phyloP scores from a whole-genome alignment of 2,329 filamentous ascomycete species.

The Venturiaceae sp. region DNA sequence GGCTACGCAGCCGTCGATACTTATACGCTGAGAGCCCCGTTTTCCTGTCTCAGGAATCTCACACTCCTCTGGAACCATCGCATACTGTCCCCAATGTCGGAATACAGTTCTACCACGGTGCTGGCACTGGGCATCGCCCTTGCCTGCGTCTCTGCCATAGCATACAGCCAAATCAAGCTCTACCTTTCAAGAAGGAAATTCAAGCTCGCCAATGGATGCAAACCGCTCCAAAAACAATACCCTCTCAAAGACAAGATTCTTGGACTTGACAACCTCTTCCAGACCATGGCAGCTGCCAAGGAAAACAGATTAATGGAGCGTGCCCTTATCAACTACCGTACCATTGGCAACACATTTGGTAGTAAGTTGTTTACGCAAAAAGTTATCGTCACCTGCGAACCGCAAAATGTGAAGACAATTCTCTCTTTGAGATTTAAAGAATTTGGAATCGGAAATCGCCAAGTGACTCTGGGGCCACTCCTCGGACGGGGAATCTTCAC shows the following conservation, averaged over 20 bases:
- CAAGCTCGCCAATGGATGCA: constrained; percentile 35
- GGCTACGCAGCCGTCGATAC: neutral
- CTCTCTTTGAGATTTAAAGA: constrained; percentile 37
- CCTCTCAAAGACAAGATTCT: constrained; percentile 46
- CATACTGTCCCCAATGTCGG: neutral
- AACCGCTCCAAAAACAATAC: constrained; percentile 30
- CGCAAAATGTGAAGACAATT: constrained; percentile 38
- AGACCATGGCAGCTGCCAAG: constrained; percentile 28
- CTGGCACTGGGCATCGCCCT: neutral
- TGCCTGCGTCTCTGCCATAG: neutral
- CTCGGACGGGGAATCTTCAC: constrained; percentile 38
- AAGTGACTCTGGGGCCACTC: constrained; percentile 26
- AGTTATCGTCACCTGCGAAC: constrained; percentile 33
- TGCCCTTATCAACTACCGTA: constrained; percentile 18
- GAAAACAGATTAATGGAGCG: constrained; percentile 15
- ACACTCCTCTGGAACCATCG: neutral
- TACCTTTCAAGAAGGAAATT: constrained; percentile 26
- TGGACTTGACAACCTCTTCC: constrained; percentile 39
- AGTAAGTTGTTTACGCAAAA: constrained; percentile 8
- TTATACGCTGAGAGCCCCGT: neutral
- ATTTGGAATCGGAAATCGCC: constrained; percentile 29
- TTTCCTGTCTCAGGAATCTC: neutral
- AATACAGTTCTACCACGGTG: neutral
- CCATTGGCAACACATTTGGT: constrained; percentile 26
- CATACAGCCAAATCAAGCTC: constrained; percentile 16